A percentile compares a stretch with the other conserved stretches of the same genome.
Evolutionary conservation across 164 flowering plant genomes (phyloP).

Genomic region (Aristolochia contorta): DNA sequence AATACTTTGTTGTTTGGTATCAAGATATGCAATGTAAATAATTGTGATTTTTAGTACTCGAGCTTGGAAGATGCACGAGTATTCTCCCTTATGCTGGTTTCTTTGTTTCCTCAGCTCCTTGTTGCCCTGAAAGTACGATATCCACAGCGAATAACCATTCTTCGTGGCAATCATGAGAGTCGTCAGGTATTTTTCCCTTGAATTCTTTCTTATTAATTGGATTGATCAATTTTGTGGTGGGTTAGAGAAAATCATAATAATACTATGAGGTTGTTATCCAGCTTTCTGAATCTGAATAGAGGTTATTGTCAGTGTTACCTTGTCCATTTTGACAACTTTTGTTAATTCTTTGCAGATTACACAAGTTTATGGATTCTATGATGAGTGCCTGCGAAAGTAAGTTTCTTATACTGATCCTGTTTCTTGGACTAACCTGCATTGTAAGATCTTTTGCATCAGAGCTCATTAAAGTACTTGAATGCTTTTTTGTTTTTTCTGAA

Average conservation of each 20-base stretch:
- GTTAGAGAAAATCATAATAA: background rate
- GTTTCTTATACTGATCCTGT: slow-evolving; percentile 22
- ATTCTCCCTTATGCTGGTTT: slow-evolving; percentile 5
- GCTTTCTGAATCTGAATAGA: background rate
- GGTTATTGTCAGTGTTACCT: background rate
- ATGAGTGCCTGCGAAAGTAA: slow-evolving; percentile 95
- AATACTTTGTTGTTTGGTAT: too few species aligned
- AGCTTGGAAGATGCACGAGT: too few species aligned
- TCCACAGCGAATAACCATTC: slow-evolving; percentile 80
- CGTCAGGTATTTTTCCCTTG: slow-evolving; percentile 57
- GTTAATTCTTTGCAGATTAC: slow-evolving; percentile 84
- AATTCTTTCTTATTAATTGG: background rate
- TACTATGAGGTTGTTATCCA: background rate
- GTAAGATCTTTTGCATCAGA: too few species aligned
- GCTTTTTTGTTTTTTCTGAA: too few species aligned
- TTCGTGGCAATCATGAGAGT: slow-evolving; percentile 96
- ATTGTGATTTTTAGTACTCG: too few species aligned
- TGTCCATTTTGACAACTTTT: background rate
- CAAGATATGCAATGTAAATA: too few species aligned
- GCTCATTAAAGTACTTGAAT: too few species aligned
- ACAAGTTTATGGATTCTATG: slow-evolving; percentile 97
- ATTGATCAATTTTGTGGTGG: background rate
- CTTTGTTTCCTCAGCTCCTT: slow-evolving; percentile 49
- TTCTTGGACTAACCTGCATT: background rate
- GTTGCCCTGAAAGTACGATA: slow-evolving; percentile 91